These are phyloP conservation scores for Chrysosphaeria jannelii DNA, from an alignment of 2,329 filamentous ascomycete species.

Conservation along the genomic window DNA sequence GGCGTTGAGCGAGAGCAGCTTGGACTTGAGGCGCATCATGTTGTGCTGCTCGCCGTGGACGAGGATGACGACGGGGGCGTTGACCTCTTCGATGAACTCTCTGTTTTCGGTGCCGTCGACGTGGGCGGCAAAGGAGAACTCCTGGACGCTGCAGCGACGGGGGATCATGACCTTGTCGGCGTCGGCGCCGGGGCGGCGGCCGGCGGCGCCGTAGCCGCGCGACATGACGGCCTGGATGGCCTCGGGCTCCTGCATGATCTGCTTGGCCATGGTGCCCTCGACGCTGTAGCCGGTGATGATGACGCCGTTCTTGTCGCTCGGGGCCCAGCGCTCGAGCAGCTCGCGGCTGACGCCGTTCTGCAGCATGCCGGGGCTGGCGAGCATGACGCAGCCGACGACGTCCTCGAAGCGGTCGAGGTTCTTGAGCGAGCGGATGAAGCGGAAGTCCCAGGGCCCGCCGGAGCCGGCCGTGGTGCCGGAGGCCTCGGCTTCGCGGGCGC, in stretches of 20 bases:
- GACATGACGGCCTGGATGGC: slow-evolving; percentile 88
- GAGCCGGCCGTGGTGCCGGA: slow-evolving; percentile 43
- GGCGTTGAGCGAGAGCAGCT: slow-evolving; percentile 72
- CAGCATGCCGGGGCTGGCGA: slow-evolving; percentile 92
- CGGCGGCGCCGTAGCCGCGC: slow-evolving; percentile 17
- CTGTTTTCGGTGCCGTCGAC: slow-evolving; percentile 89
- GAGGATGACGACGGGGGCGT: slow-evolving; percentile 76
- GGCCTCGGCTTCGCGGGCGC: slow-evolving; percentile 71
- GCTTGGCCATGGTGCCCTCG: slow-evolving; percentile 92
- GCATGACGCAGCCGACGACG: slow-evolving; percentile 83
- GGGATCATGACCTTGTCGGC: slow-evolving; percentile 81
- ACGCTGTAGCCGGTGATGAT: slow-evolving; percentile 97
- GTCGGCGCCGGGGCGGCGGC: slow-evolving; percentile 32
- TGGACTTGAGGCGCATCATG: slow-evolving; percentile 91
- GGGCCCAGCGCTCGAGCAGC: slow-evolving; percentile 81
- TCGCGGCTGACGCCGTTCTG: slow-evolving; percentile 88
- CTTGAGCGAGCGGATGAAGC: slow-evolving; percentile 72
- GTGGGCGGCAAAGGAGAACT: slow-evolving; percentile 87
- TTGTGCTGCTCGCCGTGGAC: slow-evolving; percentile 95
- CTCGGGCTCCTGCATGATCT: slow-evolving; percentile 82
- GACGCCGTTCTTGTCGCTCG: slow-evolving; percentile 88
- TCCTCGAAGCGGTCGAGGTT: slow-evolving; percentile 90
- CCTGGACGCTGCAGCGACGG: slow-evolving; percentile 69
- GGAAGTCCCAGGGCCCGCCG: slow-evolving; percentile 88
- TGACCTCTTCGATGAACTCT: slow-evolving; percentile 87